Evolutionary conservation across 345 rosid species (phyloP).

Genomic region (Citrus mangshanensis): DNA sequence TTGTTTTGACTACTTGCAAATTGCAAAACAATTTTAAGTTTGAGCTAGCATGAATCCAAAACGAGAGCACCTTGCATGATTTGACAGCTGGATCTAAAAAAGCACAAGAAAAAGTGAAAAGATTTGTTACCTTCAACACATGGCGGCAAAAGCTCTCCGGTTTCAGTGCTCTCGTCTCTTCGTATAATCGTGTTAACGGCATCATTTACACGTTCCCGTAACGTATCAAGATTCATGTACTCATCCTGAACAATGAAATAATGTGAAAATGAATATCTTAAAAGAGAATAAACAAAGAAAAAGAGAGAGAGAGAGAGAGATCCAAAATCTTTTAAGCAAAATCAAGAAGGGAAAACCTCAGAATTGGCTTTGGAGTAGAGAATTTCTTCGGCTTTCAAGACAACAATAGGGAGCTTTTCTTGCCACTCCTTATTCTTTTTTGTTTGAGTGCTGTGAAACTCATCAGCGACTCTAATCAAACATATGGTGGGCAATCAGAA

Average conservation of each 20-base stretch:
- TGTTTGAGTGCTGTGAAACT: constrained; percentile 57
- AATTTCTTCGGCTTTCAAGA: constrained; percentile 86
- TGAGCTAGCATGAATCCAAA: constrained; percentile 10
- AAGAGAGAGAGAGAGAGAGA: constrained; percentile 1
- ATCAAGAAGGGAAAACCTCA: constrained; percentile 50
- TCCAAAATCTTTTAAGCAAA: constrained; percentile 18
- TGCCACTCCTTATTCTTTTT: constrained; percentile 92
- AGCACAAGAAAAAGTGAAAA: neutral
- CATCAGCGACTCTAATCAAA: constrained; percentile 65
- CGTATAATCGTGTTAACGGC: constrained; percentile 88
- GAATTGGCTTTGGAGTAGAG: constrained; percentile 97
- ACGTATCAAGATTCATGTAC: constrained; percentile 65
- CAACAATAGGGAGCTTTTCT: constrained; percentile 82
- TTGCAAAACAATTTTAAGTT: neutral
- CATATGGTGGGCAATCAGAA: constrained; percentile 21
- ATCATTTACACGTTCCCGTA: constrained; percentile 94
- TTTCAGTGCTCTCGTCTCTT: constrained; percentile 79
- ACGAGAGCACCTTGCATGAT: constrained; percentile 1
- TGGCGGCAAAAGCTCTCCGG: constrained; percentile 88
- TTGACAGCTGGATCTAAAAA: constrained; percentile 16
- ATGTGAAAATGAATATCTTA: constrained; percentile 7
- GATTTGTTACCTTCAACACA: constrained; percentile 83
- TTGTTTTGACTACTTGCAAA: neutral
- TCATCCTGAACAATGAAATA: constrained; percentile 51
- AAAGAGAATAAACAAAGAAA: constrained; percentile 1